These are phyloP conservation scores for Zancudomyces culisetae DNA, from an alignment of 371 early-diverging fungal genomes.

Conservation along the genomic window DNA sequence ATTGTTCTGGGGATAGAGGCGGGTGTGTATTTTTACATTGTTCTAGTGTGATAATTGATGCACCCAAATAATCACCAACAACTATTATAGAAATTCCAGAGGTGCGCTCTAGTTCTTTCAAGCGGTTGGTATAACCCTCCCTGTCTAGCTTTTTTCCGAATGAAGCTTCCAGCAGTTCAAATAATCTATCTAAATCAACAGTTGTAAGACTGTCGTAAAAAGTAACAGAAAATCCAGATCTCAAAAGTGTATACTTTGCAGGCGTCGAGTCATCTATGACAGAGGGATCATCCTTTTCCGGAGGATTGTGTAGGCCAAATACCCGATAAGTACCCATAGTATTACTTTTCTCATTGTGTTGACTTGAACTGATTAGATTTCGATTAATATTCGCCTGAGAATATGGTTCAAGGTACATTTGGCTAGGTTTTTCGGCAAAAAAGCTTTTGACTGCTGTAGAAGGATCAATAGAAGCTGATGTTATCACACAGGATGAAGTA, in stretches of 20 bases:
- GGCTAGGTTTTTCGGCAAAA: constrained; percentile 21
- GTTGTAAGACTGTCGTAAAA: constrained; percentile 28
- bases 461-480: constrained; percentile 28
- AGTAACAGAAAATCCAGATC: constrained; percentile 49
- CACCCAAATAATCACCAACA: constrained; percentile 77
- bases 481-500: constrained; percentile 22
- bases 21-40: no score
- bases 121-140: constrained; percentile 37
- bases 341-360: no score
- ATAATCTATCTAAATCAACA: constrained; percentile 27
- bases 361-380: no score
- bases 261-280: no score
- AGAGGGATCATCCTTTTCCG: no score
- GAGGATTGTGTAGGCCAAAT: no score
- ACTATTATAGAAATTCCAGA: constrained; percentile 43
- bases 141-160: constrained; percentile 46
- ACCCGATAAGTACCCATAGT: no score
- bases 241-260: constrained; percentile 44
- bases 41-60: constrained; percentile 47
- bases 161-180: constrained; percentile 47
- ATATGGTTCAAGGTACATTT: constrained; percentile 9
- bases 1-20: constrained; percentile 2
- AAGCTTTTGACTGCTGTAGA: constrained; percentile 31
- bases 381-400: no score
- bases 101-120: constrained; percentile 18